Conservation (phyloP, 2,329 filamentous ascomycete genomes). For the Neonectria ditissima region DNA sequence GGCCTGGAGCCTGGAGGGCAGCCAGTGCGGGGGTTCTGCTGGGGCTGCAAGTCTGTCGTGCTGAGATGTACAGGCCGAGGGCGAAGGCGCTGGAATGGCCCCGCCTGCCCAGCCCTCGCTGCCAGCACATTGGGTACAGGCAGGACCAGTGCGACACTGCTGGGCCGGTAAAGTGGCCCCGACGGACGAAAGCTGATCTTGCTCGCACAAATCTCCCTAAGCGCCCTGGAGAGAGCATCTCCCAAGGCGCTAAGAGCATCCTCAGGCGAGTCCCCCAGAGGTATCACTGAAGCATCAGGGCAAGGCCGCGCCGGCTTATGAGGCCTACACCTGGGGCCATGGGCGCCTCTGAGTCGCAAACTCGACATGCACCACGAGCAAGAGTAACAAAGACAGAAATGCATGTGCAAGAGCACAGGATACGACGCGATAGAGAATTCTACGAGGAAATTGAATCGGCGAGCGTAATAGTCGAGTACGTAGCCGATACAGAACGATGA, state of each 20-base stretch:
- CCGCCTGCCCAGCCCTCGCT: slow-evolving; percentile 36
- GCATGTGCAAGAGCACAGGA: slow-evolving; percentile 6
- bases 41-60: slow-evolving; percentile 29
- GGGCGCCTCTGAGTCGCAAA: slow-evolving; percentile 31
- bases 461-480: slow-evolving; percentile 42
- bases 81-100: slow-evolving; percentile 47
- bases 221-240: slow-evolving; percentile 39
- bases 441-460: slow-evolving; percentile 9
- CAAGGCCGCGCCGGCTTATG: slow-evolving; percentile 28
- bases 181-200: slow-evolving; percentile 6
- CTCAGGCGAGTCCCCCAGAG: slow-evolving; percentile 39
- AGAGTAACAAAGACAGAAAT: slow-evolving; percentile 15
- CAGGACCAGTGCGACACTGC: slow-evolving; percentile 27
- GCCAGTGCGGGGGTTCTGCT: background rate
- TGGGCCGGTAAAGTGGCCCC: slow-evolving; percentile 15
- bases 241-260: slow-evolving; percentile 36
- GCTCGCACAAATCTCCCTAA: slow-evolving; percentile 34
- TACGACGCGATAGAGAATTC: slow-evolving; percentile 19
- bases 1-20: slow-evolving; percentile 5
- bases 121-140: slow-evolving; percentile 40
- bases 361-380: slow-evolving; percentile 29
- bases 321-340: slow-evolving; percentile 23
- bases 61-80: slow-evolving; percentile 46
- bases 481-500: slow-evolving; percentile 31
- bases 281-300: slow-evolving; percentile 45